Base-by-base conservation (phyloP, 805 yeast species). In the Wickerhamomyces canadensis region DNA sequence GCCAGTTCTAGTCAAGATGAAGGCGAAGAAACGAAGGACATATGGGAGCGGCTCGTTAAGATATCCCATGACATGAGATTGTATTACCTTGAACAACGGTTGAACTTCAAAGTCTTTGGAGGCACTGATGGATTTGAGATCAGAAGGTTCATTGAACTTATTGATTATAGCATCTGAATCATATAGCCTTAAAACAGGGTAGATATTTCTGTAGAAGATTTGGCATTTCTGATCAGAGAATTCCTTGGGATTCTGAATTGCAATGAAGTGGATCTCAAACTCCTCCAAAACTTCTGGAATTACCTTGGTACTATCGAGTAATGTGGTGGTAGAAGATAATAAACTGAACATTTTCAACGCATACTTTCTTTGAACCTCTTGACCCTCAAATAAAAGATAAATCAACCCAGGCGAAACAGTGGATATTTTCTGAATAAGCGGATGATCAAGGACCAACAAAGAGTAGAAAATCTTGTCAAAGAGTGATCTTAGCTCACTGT, bases 321-420 rank as follows among this genome's bases (percentile, higher is more conserved):
- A 34, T 26, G 10, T 42, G 23, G 29, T 39, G 6, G 36, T 40
- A 7, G 26, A 27, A 26, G 31, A 34, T 12, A 58, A 36, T 19
- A 42, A 44, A 26, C 41, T 61, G 44, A 57, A 52, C 37, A 49
- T 54, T 22, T 41, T 55, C 37, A 63, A 45, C 0, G 81, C 72
- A 81, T 83, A 80, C 2, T 49, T 42, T 24, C 65, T 60, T 45
- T 75, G 74, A 5, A 55, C 60, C 0, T 51, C 49, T 14, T 64
- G 59, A 1, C 84, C 87, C 37, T 74, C 78, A 39, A 77, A 74
- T 40, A 76, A 49, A 27, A 78, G 65, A 52, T 65, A 76, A 6
- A 82, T 54, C 7, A 70, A 38, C 3, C 83, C 84, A 0, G 88
- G 78, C 11, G 61, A 43, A 10, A 65, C 43, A 0, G 50, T 46